phyloP scores from a whole-genome alignment of 768 basidiomycete genomes.

The Calocera cornea region DNA sequence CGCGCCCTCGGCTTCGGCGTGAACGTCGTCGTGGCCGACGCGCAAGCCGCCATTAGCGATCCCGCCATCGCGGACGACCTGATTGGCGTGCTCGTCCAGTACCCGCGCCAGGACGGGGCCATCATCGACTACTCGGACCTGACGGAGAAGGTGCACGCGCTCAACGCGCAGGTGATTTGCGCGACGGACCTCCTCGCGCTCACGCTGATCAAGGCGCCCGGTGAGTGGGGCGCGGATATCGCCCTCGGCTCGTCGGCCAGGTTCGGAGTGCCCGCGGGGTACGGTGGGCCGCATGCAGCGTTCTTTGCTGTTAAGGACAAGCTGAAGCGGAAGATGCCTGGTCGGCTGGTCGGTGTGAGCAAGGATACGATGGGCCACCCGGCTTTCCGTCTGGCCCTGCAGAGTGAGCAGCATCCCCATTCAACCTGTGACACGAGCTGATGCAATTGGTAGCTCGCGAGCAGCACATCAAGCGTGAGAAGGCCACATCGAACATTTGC shows the following conservation, averaged over 20 bases:
- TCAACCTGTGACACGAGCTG: background rate
- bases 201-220: slow-evolving; percentile 85
- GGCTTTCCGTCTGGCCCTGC: slow-evolving; percentile 84
- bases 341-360: slow-evolving; percentile 81
- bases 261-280: slow-evolving; percentile 95
- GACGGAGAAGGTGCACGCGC: slow-evolving; percentile 51
- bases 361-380: slow-evolving; percentile 70
- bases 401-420: slow-evolving; percentile 49
- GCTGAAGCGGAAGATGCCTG: slow-evolving; percentile 98
- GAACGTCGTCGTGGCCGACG: slow-evolving; percentile 57
- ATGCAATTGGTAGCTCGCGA: slow-evolving; percentile 53
- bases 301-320: slow-evolving; percentile 91
- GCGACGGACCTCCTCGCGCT: slow-evolving; percentile 88
- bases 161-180: slow-evolving; percentile 69
- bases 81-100: slow-evolving; percentile 84
- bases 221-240: slow-evolving; percentile 97
- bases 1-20: slow-evolving; percentile 92
- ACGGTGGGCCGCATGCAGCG: slow-evolving; percentile 92
- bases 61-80: slow-evolving; percentile 41
- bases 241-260: slow-evolving; percentile 90
- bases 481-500: slow-evolving; percentile 97
- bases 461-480: slow-evolving; percentile 94
- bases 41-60: slow-evolving; percentile 37
- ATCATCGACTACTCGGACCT: slow-evolving; percentile 61
- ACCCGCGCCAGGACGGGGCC: slow-evolving; percentile 79